Percentiles rank a stretch among this genome's conserved stretches.
Evolutionary conservation across 495 filamentous ascomycete genomes (phyloP).

Genomic region (Neurospora sp.): DNA sequence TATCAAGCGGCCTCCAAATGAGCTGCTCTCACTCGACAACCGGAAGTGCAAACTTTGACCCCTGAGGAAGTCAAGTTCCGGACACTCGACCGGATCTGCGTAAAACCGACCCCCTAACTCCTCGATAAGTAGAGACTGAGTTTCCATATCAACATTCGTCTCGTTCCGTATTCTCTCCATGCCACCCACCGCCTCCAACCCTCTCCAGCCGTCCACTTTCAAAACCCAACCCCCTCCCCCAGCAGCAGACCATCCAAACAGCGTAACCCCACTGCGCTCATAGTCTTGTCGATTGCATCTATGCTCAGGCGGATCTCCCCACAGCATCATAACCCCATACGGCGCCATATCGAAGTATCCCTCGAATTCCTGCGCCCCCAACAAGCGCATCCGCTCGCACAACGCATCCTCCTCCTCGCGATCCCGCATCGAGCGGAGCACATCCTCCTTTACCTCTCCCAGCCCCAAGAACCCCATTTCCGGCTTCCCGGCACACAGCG

Average conservation of each 20-base stretch:
- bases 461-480: background rate
- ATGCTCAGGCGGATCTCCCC: background rate
- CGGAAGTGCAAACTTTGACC: background rate
- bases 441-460: background rate
- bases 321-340: background rate
- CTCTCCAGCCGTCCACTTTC: background rate
- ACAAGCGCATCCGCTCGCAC: background rate
- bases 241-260: background rate
- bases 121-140: background rate
- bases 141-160: background rate
- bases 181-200: background rate
- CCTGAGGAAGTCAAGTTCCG: background rate
- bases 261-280: background rate
- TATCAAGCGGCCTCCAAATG: background rate
- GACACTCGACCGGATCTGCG: background rate
- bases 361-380: background rate
- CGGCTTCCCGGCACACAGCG: background rate
- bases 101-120: background rate
- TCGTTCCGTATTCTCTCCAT: background rate
- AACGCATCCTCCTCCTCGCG: background rate
- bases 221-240: background rate
- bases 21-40: background rate
- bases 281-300: background rate
- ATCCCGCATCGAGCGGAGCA: background rate
- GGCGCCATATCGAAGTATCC: background rate